Base-by-base conservation (phyloP, 192 early-diverging fungal genomes). In the Diversispora epigaea region DNA sequence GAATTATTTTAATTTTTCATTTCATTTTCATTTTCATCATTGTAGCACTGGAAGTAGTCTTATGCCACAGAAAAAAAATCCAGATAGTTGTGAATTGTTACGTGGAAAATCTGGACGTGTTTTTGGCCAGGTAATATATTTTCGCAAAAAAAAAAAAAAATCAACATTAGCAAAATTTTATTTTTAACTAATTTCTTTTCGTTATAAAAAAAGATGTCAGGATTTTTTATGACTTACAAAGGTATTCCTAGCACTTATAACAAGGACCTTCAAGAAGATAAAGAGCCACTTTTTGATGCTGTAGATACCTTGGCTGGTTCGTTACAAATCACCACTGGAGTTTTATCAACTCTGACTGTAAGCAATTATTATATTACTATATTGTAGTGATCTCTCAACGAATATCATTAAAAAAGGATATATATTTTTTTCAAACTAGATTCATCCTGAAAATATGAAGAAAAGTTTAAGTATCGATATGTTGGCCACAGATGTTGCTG, bases 31-130 rank as follows among this genome's bases (percentile, higher is more conserved):
- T 56, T 0, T 17, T 56, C 11, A 21, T 11, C 6, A 44, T 12
- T 10, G 62, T 79, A 94, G 94, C 77, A 99, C 97, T 47, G 97
- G 97, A 22, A 93, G 91, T 82, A 94, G 93, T 74, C 81, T 99
- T 82, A 99, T 99, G 97, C 97, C 97, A 41, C 97, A 99, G 77
- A 99, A 99, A 84, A 99, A 99, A 89, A 99, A 99, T 86, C 95
- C 97, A 7, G 97, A 99, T 80, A 93, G 91, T 47, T 77, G 97
- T 43, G 97, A 99, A 80, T 88, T 99, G 43, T 85, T 99, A 73
- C 92, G 97, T 61, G 97, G 97, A 63, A 99, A 99, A 79, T 89
- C 91, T 76, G 97, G 97, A 25, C 93, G 97, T 58, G 93, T 96
- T 21, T 99, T 97, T 89, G 97, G 97, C 21, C 89, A 89, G 60